Evolutionary conservation across 768 basidiomycete genomes (phyloP), one percentile per base, ranked within the genome.

Genomic region (Suillus fuscotomentosus): DNA sequence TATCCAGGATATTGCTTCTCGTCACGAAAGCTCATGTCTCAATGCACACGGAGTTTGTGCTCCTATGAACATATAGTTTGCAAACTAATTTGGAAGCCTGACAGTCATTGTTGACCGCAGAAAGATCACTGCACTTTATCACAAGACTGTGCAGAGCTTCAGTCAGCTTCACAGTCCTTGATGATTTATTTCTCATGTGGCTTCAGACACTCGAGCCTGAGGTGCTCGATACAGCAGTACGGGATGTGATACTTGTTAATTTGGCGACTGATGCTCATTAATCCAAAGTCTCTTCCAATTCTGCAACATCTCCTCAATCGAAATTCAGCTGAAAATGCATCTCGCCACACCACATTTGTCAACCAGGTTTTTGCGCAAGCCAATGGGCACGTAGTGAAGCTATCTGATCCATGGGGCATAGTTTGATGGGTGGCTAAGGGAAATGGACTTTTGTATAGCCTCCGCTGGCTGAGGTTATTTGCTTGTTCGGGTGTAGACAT

Each of bases 401-500:
- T 75, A 24, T 68, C 82, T 48, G 84, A 89, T 73, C 88, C 88
- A 15, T 85, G 90, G 82, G 79, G 80, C 41, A 76, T 82, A 14
- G 74, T 90, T 24, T 72, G 79, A 31, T 76, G 77, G 27, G 72
- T 78, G 20, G 85, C 86, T 0, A 76, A 74, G 2, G 73, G 79
- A 63, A 75, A 79, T 7, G 83, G 84, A 20, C 78, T 88, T 48
- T 70, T 75, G 24, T 79, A 77, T 38, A 81, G 83, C 45, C 72
- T 91, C 42, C 77, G 78, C 51, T 90, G 88, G 86, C 80, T 93
- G 22, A 80, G 81, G 50, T 74, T 88, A 50, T 79, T 91, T 68
- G 82, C 88, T 27, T 78, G 80, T 56, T 89, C 90, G 8, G 90
- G 88, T 3, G 81, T 91, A 31, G 85, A 88, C 45, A 80, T 92